Evolutionary conservation across 805 yeast species (phyloP).

Genomic region (Barnettozyma vustinii): DNA sequence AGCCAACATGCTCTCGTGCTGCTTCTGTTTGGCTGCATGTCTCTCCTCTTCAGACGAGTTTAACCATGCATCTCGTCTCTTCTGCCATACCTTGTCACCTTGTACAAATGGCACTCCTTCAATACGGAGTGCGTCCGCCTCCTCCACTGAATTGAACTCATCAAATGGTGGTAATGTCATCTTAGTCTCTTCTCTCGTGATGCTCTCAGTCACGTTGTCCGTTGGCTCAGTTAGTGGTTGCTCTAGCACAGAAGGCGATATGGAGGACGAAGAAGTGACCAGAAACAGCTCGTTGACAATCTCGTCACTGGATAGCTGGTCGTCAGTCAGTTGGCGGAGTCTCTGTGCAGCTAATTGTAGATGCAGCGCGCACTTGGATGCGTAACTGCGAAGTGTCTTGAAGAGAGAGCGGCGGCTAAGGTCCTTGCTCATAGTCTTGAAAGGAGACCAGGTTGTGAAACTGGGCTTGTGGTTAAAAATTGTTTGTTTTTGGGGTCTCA

Average conservation of each 20-base stretch:
- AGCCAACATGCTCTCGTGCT: slow-evolving; percentile 19
- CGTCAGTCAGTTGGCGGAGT: slow-evolving; percentile 43
- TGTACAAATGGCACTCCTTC: slow-evolving; percentile 32
- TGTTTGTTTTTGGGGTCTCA: background rate
- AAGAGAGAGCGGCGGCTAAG: slow-evolving; percentile 1
- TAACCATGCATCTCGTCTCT: slow-evolving; percentile 66
- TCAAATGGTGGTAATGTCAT: slow-evolving; percentile 18
- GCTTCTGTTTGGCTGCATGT: slow-evolving; percentile 14
- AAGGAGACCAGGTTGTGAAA: background rate
- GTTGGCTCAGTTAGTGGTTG: slow-evolving; percentile 5
- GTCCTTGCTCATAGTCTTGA: background rate
- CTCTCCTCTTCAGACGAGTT: slow-evolving; percentile 28
- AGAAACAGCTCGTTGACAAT: slow-evolving; percentile 45
- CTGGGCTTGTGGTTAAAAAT: background rate
- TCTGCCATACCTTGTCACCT: slow-evolving; percentile 65
- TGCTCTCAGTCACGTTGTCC: slow-evolving; percentile 4
- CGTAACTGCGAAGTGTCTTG: slow-evolving; percentile 25
- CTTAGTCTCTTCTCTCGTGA: background rate
- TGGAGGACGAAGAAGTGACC: slow-evolving; percentile 30
- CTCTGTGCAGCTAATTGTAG: slow-evolving; percentile 31
- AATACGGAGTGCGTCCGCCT: slow-evolving; percentile 16
- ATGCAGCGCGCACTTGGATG: slow-evolving; percentile 35
- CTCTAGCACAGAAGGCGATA: slow-evolving; percentile 24
- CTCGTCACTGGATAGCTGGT: slow-evolving; percentile 44
- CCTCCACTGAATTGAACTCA: slow-evolving; percentile 29